These are phyloP conservation scores for Eurotiales sp. DNA, from an alignment of 2,329 filamentous ascomycete genomes.

Conservation along the genomic window DNA sequence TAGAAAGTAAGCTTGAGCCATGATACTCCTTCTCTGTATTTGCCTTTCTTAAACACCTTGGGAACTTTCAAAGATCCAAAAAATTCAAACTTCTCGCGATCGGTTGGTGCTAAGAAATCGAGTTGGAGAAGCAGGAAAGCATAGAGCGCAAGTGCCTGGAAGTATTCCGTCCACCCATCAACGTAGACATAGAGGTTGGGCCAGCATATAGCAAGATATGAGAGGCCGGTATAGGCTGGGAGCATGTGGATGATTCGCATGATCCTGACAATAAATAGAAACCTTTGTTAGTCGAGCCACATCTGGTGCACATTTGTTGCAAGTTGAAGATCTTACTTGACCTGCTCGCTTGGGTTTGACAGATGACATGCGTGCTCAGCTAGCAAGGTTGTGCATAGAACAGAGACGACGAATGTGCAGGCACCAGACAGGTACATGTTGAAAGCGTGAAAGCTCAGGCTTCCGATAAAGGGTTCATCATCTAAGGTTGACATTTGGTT, in stretches of 20 bases:
- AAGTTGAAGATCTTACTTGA: background rate
- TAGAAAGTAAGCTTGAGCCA: constrained; percentile 7
- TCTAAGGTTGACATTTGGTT: too few species aligned
- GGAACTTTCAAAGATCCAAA: background rate
- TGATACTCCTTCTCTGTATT: constrained; percentile 3
- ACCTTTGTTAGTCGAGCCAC: too few species aligned
- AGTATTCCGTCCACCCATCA: background rate
- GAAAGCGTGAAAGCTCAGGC: constrained; percentile 2
- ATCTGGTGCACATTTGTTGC: background rate
- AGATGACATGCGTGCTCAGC: constrained; percentile 7
- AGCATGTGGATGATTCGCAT: constrained; percentile 6
- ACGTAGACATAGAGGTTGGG: background rate
- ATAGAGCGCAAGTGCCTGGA: constrained; percentile 1
- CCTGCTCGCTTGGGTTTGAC: background rate
- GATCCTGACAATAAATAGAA: background rate
- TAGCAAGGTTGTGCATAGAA: background rate
- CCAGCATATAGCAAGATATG: background rate
- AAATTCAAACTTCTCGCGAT: background rate
- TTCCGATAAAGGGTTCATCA: background rate
- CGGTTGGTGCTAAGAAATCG: constrained; percentile 3
- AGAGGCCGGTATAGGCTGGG: background rate
- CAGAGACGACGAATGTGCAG: background rate
- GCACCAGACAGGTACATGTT: constrained; percentile 1
- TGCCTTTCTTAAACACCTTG: background rate
- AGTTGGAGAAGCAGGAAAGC: constrained; percentile 2